Evolutionary conservation across 2,329 filamentous ascomycete species (phyloP).

Genomic region (Pyrenochaeta sp.): DNA sequence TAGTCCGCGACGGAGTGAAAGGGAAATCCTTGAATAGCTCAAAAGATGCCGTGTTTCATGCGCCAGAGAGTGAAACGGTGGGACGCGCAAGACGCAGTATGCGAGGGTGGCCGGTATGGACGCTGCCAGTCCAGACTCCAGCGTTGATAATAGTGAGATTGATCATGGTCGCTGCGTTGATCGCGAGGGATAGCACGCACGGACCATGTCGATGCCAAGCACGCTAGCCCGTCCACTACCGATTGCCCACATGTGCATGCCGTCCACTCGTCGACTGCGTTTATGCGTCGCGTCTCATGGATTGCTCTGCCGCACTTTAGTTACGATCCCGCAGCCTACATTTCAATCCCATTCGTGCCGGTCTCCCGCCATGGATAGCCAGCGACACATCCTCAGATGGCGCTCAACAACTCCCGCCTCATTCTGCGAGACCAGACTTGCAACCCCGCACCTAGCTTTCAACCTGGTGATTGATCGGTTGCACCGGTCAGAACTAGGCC

Average conservation of each 20-base stretch:
- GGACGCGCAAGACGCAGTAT: not conserved
- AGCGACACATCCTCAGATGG: conserved; percentile 7
- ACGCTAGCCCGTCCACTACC: too few species aligned
- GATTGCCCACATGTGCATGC: too few species aligned
- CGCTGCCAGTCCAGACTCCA: too few species aligned
- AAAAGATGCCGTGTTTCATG: too few species aligned
- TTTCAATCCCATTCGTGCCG: conserved; percentile 16
- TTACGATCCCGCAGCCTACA: not conserved
- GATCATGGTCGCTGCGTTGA: too few species aligned
- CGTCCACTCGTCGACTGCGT: too few species aligned
- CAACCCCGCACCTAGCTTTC: too few species aligned
- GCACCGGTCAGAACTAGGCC: not conserved
- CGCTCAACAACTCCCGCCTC: conserved; percentile 3
- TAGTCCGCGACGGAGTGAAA: not conserved
- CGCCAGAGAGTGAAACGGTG: not conserved
- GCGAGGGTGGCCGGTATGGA: not conserved
- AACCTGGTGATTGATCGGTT: too few species aligned
- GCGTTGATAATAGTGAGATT: too few species aligned
- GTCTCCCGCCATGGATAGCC: conserved; percentile 10
- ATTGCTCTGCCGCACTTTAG: not conserved
- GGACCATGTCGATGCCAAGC: not conserved
- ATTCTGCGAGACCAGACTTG: conserved; percentile 1
- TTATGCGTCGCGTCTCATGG: too few species aligned
- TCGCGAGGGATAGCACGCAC: too few species aligned
- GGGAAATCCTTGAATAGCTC: too few species aligned